These are phyloP conservation scores for Oryza rufipogon DNA, from an alignment of 176 grass and related monocot genomes.

Conservation along the genomic window DNA sequence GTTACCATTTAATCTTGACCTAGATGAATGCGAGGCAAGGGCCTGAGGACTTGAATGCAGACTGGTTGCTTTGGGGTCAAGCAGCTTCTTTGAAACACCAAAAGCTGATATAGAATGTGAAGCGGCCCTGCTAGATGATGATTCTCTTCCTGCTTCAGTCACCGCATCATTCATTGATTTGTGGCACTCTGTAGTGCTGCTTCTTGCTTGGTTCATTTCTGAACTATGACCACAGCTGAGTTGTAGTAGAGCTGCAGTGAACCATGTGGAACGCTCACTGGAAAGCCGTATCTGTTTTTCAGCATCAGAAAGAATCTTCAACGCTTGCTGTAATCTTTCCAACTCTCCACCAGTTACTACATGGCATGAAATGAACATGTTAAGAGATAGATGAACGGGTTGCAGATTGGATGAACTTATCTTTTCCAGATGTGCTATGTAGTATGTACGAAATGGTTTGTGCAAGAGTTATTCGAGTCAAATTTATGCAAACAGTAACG, in stretches of 20 bases:
- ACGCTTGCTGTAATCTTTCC: conserved; percentile 77
- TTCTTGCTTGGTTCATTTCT: conserved; percentile 51
- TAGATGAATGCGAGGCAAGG: conserved; percentile 44
- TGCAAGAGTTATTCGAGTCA: neutral
- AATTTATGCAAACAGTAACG: conserved; percentile 1
- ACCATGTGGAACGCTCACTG: conserved; percentile 82
- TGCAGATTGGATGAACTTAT: neutral
- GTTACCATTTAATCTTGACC: conserved; percentile 33
- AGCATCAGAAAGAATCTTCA: conserved; percentile 93
- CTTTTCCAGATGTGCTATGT: neutral
- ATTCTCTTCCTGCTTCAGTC: conserved; percentile 42
- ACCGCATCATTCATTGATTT: conserved; percentile 46
- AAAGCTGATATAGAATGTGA: conserved; percentile 43
- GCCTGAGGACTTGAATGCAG: conserved; percentile 36
- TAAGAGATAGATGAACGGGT: conserved; percentile 2
- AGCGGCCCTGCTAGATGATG: conserved; percentile 32
- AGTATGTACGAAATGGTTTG: neutral
- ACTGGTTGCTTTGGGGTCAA: conserved; percentile 33
- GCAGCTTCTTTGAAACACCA: conserved; percentile 32
- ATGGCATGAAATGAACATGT: conserved; percentile 9
- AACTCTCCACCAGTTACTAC: conserved; percentile 78
- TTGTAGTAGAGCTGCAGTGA: conserved; percentile 78
- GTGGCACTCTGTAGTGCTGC: conserved; percentile 44
- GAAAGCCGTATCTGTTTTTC: conserved; percentile 86
- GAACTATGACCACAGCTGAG: conserved; percentile 61